Conservation (phyloP, 495 filamentous ascomycete species). For the Neurospora pannonica region DNA sequence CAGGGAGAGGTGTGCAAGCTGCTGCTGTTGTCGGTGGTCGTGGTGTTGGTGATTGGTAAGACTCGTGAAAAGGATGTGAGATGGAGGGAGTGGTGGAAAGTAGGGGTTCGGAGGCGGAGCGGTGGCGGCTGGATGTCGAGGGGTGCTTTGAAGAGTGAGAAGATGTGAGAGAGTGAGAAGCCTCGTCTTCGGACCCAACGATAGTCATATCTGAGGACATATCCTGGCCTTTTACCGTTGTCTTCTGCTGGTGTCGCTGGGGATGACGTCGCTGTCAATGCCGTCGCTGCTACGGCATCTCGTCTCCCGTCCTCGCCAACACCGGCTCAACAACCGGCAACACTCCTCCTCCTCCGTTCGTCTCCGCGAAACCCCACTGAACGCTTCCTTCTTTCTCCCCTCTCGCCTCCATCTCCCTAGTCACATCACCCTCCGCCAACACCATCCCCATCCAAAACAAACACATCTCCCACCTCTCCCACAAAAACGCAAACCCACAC, state of each 20-base stretch:
- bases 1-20: neutral
- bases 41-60: neutral
- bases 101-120: neutral
- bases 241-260: neutral
- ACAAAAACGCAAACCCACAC: conserved; percentile 25
- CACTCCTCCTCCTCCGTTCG: neutral
- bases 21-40: conserved; percentile 5
- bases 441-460: conserved; percentile 32
- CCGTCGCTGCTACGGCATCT: neutral
- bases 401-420: conserved; percentile 13
- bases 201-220: neutral
- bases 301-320: neutral
- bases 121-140: neutral
- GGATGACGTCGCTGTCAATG: neutral
- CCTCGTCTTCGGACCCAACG: neutral
- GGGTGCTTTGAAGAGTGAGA: neutral
- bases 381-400: neutral
- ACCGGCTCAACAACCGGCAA: conserved; percentile 6
- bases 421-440: conserved; percentile 31
- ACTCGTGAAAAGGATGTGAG: neutral
- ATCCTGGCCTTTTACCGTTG: neutral
- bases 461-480: conserved; percentile 33
- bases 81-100: neutral
- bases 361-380: neutral
- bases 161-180: neutral